These are phyloP conservation scores for Arthrinium phaeospermum DNA, from an alignment of 2,329 filamentous ascomycete genomes.

Conservation along the genomic window DNA sequence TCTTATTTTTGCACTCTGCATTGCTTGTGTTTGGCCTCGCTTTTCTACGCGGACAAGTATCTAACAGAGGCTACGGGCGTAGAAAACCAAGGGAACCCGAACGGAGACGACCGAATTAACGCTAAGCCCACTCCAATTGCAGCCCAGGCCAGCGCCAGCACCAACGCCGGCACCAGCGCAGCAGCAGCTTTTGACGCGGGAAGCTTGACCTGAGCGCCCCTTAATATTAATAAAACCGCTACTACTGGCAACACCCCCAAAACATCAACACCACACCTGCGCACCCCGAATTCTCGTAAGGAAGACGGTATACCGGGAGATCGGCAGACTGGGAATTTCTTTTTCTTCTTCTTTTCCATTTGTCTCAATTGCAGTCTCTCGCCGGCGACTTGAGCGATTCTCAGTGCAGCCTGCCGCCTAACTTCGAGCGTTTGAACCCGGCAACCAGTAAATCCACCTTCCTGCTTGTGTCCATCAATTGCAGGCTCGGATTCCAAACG, in stretches of 20 bases:
- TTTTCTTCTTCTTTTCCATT: not conserved
- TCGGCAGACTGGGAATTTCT: not conserved
- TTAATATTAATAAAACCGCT: constrained; percentile 17
- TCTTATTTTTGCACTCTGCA: not conserved
- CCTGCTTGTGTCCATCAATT: not conserved
- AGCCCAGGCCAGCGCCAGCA: constrained; percentile 2
- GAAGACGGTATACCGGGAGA: not conserved
- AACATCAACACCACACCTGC: constrained; percentile 13
- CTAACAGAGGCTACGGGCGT: not conserved
- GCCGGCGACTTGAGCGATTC: not conserved
- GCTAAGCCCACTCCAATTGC: not conserved
- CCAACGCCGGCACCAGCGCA: constrained; percentile 9
- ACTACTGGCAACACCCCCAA: not conserved
- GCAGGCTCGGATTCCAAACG: constrained; percentile 5
- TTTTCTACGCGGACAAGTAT: not conserved
- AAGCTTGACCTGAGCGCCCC: constrained; percentile 6
- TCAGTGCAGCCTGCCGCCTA: not conserved
- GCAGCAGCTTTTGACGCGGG: not conserved
- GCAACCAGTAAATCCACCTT: not conserved
- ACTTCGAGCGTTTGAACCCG: not conserved
- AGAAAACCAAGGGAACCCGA: constrained; percentile 11
- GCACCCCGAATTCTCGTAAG: not conserved
- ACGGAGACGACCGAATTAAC: not conserved
- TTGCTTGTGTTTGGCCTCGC: not conserved
- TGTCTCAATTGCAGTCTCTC: not conserved